phyloP scores from a whole-genome alignment of 2,329 filamentous ascomycete genomes.

The Curvularia lunata region DNA sequence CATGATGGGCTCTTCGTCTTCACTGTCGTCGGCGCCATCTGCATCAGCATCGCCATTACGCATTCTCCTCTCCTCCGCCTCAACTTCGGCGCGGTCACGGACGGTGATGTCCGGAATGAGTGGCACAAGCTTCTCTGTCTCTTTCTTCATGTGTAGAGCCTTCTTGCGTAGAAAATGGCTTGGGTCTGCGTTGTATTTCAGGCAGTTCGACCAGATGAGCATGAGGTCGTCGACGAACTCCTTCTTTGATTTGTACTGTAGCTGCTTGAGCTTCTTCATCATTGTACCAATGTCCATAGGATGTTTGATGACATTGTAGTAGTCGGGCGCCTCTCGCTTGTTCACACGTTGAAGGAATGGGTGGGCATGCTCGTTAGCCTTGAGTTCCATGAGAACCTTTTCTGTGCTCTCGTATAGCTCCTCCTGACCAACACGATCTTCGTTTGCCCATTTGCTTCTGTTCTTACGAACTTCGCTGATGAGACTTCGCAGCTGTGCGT shows the following conservation, averaged over 20 bases:
- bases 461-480: slow-evolving; percentile 99
- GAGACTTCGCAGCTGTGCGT: slow-evolving; percentile 86
- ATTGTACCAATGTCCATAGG: slow-evolving; percentile 98
- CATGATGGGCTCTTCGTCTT: slow-evolving; percentile 95
- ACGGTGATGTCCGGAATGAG: slow-evolving; percentile 93
- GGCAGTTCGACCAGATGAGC: slow-evolving; percentile 95
- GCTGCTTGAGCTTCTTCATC: slow-evolving; percentile 91
- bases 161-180: slow-evolving; percentile 88
- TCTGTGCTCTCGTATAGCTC: slow-evolving; percentile 96
- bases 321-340: slow-evolving; percentile 96
- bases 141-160: slow-evolving; percentile 94
- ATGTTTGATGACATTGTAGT: slow-evolving; percentile 90
- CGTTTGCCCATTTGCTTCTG: slow-evolving; percentile 97
- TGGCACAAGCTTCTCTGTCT: slow-evolving; percentile 94
- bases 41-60: slow-evolving; percentile 82
- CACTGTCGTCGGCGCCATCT: slow-evolving; percentile 86
- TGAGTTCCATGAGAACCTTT: slow-evolving; percentile 95
- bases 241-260: slow-evolving; percentile 70
- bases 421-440: slow-evolving; percentile 96
- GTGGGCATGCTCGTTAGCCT: slow-evolving; percentile 97
- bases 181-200: slow-evolving; percentile 92
- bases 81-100: slow-evolving; percentile 89
- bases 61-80: slow-evolving; percentile 73
- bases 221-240: slow-evolving; percentile 95
- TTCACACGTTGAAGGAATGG: slow-evolving; percentile 94